These are phyloP conservation scores for Flaveria linearis DNA, from an alignment of 129 eudicot species.

Conservation along the genomic window DNA sequence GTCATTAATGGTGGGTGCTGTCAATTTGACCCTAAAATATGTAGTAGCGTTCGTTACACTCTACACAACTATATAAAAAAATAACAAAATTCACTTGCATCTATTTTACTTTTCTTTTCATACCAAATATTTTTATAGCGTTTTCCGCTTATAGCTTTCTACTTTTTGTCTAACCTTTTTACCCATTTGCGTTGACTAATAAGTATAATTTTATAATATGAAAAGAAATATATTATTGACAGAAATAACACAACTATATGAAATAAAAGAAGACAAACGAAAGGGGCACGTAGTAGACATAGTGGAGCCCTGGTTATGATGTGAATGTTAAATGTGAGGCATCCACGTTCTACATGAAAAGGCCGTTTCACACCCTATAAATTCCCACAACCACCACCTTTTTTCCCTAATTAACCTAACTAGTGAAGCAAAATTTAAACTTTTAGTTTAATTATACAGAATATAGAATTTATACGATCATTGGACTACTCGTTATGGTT, in stretches of 20 bases:
- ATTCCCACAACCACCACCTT: constrained; percentile 23
- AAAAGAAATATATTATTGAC: background rate
- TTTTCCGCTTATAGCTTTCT: background rate
- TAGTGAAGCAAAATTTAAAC: background rate
- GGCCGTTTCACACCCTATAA: constrained; percentile 24
- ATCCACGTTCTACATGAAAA: constrained; percentile 26
- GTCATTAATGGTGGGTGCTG: constrained; percentile 40
- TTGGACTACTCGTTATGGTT: background rate
- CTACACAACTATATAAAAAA: constrained; percentile 6
- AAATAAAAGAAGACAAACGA: background rate
- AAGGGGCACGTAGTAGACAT: constrained; percentile 26
- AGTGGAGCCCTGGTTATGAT: constrained; percentile 30
- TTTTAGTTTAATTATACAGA: background rate
- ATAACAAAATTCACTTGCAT: background rate
- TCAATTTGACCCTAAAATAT: constrained; percentile 31
- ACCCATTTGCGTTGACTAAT: background rate
- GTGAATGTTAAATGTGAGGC: constrained; percentile 24
- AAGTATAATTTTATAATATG: background rate
- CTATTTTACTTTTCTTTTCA: background rate
- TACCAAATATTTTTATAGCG: background rate
- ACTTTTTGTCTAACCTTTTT: background rate
- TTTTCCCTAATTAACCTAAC: too few species aligned
- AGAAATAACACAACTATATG: background rate
- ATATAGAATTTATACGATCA: too few species aligned
- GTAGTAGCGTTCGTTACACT: constrained; percentile 32